phyloP scores from a whole-genome alignment of 1,139 yeast species.

The Hyphopichia pseudoburtonii region DNA sequence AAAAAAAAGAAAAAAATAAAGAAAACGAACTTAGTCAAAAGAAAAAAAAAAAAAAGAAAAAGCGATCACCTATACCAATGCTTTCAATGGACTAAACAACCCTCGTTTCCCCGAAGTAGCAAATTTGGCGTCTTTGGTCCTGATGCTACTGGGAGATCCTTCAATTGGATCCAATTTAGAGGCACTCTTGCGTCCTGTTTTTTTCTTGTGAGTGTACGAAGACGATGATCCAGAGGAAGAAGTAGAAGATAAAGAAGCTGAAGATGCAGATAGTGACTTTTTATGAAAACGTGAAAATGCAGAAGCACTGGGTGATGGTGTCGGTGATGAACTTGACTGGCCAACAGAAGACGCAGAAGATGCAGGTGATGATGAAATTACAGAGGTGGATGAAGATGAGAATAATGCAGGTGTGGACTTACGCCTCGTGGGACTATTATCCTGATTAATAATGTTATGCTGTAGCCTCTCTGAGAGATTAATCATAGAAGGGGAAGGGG shows the following conservation, averaged over 20 bases:
- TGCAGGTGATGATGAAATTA: neutral
- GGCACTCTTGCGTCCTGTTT: constrained; percentile 2
- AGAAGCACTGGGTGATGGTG: no score
- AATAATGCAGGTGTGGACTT: neutral
- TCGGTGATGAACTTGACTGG: no score
- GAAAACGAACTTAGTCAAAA: neutral
- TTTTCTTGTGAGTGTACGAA: neutral
- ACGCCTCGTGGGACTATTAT: constrained; percentile 4
- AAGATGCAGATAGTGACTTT: neutral
- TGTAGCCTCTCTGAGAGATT: constrained; percentile 5
- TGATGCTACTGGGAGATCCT: constrained; percentile 6
- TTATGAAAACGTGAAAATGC: neutral
- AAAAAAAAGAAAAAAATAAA: neutral
- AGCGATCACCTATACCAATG: neutral
- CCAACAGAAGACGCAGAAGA: no score
- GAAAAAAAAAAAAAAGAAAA: neutral
- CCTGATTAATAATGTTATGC: neutral
- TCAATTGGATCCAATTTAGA: constrained; percentile 6
- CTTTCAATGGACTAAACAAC: constrained; percentile 1
- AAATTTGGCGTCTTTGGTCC: constrained; percentile 1
- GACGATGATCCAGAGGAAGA: neutral
- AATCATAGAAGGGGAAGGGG: constrained; percentile 11
- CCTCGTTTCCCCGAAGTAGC: neutral
- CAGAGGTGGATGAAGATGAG: neutral
- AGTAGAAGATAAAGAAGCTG: neutral